These are phyloP conservation scores for Colletotrichum falcatum DNA, from an alignment of 2,329 filamentous ascomycete genomes.

Conservation along the genomic window DNA sequence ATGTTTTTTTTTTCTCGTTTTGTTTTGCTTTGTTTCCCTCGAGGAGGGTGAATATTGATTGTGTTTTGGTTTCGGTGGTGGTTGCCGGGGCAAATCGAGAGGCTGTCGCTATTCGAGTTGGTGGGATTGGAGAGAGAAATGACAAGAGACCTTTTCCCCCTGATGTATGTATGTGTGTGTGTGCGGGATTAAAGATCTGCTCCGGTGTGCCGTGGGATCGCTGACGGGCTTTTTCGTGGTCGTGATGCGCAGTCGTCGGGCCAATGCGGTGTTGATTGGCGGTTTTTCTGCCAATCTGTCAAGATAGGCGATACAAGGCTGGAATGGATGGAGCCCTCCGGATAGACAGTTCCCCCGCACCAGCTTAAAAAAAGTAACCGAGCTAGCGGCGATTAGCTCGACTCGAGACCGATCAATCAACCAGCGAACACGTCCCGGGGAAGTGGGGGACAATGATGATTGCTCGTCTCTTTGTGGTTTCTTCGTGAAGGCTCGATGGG, in stretches of 20 bases:
- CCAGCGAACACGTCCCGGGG: not conserved
- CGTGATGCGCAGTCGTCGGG: conserved; percentile 15
- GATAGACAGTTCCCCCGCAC: conserved; percentile 29
- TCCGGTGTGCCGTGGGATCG: not conserved
- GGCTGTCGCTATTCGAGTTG: conserved; percentile 4
- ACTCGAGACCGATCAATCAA: not conserved
- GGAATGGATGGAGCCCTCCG: conserved; percentile 13
- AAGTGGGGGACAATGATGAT: not conserved
- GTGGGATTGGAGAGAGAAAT: not conserved
- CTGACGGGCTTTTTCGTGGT: not conserved
- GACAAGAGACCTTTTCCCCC: no score
- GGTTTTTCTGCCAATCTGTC: conserved; percentile 35
- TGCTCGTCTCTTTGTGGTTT: not conserved
- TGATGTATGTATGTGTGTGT: no score
- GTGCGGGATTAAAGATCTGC: not conserved
- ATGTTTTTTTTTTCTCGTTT: not conserved
- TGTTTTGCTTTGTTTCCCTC: not conserved
- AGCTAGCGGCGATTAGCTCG: not conserved
- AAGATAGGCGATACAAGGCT: conserved; percentile 37
- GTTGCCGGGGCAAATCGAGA: conserved; percentile 14
- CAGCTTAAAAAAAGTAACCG: not conserved
- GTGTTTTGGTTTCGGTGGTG: not conserved
- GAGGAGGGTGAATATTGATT: not conserved
- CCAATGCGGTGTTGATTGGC: conserved; percentile 22
- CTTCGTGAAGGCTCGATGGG: not conserved